Base-by-base conservation (phyloP, 345 rosid genomes). In the Laguncularia racemosa region DNA sequence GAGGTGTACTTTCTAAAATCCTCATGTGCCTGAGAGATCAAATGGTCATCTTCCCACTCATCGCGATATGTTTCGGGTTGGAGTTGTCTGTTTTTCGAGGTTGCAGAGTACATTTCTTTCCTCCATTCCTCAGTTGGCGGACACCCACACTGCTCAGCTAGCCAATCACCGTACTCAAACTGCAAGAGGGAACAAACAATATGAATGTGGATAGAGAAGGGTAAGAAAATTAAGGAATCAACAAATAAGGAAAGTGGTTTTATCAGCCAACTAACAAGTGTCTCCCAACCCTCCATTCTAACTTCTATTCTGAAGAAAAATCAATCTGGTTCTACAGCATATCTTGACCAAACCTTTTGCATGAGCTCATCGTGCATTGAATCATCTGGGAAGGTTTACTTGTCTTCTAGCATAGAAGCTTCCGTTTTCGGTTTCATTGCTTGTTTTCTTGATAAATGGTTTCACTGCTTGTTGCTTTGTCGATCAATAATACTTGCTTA, bases 101-200 rank as follows among this genome's bases (percentile, higher is more conserved):
- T 18, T 16, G 40, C 50, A 13, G 2, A 0, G 59, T 54, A 80
- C 84, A 84, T 80, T 45, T 68, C 50, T 60, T 61, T 69, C 75
- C 81, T 78, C 95, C 97, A 84, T 21, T 71, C 82, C 38, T 82
- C 89, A 5, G 69, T 40, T 21, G 60, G 65, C 26, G 46, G 59
- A 51, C 63, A 64, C 6, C 74, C 73, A 21, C 76, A 63, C 49
- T 74, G 79, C 11, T 59, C 76, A 33, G 82, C 89, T 40, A 86
- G 77, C 95, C 91, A 84, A 61, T 74, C 48, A 46, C 63, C 59
- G 59, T 84, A 82, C 38, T 82, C 84, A 56, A 71, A 71, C 91
- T 86, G 76, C 56, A 63, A 58, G 50, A 66, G n/a, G 40, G 40
- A 28, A 45, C 21, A 47, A 23, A 23, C 5, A 6, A 23, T 3